A percentile compares a stretch with the other conserved stretches of the same genome.
Evolutionary conservation across 441 rosid genomes (phyloP).

Genomic region (Populus hybrid): DNA sequence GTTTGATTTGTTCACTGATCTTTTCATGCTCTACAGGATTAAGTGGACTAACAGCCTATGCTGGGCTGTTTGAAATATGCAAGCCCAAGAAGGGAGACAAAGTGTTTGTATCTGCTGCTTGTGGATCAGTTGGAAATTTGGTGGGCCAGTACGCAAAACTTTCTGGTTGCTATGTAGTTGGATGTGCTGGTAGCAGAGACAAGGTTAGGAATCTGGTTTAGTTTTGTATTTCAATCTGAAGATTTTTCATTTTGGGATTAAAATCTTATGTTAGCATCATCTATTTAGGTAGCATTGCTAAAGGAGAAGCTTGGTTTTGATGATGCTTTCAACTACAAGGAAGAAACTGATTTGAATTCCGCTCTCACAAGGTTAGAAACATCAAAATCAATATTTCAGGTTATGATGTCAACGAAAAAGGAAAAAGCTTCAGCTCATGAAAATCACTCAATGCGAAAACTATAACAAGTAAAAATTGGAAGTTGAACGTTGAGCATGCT

Average conservation of each 20-base stretch:
- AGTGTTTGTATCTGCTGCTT: slow-evolving; percentile 56
- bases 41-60: slow-evolving; percentile 60
- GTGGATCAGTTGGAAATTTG: slow-evolving; percentile 54
- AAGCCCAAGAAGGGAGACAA: slow-evolving; percentile 52
- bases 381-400: neutral
- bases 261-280: neutral
- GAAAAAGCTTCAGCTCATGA: too few species aligned
- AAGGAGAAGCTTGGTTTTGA: slow-evolving; percentile 74
- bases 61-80: slow-evolving; percentile 43
- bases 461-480: too few species aligned
- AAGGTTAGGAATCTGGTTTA: slow-evolving; percentile 31
- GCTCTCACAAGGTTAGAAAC: slow-evolving; percentile 49
- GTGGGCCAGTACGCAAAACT: slow-evolving; percentile 61
- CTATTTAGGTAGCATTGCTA: slow-evolving; percentile 48
- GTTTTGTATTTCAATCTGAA: neutral
- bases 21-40: slow-evolving; percentile 31
- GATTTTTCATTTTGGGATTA: neutral
- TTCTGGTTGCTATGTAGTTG: slow-evolving; percentile 59
- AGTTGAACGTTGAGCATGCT: too few species aligned
- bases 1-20: neutral
- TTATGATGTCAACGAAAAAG: too few species aligned
- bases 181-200: slow-evolving; percentile 46
- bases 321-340: slow-evolving; percentile 74
- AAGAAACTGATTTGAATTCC: slow-evolving; percentile 48
- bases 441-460: too few species aligned